These are phyloP conservation scores for Stephanocyclus meneghinianus DNA, from an alignment of 352 stramenopile genomes.

Conservation along the genomic window DNA sequence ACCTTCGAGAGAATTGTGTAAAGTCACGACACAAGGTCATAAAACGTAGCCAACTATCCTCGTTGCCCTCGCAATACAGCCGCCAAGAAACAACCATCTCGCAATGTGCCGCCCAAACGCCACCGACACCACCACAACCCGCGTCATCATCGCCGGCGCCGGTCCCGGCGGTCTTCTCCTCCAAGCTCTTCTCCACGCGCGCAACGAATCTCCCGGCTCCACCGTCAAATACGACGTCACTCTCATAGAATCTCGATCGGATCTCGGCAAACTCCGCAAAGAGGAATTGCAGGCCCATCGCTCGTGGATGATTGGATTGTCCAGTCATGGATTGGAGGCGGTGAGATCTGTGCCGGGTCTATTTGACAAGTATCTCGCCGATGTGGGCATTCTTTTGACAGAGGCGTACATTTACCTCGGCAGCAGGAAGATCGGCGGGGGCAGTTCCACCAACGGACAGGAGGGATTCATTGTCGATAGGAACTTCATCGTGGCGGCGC, in stretches of 20 bases:
- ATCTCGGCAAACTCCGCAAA: constrained; percentile 42
- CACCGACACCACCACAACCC: not conserved
- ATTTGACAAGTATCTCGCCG: constrained; percentile 52
- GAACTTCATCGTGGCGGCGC: constrained; percentile 64
- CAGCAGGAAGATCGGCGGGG: constrained; percentile 23
- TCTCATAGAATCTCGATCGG: constrained; percentile 49
- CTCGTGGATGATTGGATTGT: constrained; percentile 64
- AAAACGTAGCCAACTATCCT: too few species aligned
- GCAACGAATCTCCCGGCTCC: constrained; percentile 20
- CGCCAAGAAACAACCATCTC: too few species aligned
- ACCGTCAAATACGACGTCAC: constrained; percentile 47
- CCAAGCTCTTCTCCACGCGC: constrained; percentile 32
- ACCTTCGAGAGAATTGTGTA: too few species aligned
- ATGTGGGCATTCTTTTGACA: constrained; percentile 42
- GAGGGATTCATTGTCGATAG: constrained; percentile 64
- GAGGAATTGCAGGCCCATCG: constrained; percentile 42
- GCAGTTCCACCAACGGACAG: not conserved
- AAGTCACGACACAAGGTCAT: too few species aligned
- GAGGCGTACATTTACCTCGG: constrained; percentile 42
- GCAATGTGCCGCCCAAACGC: constrained; percentile 20
- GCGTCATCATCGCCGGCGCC: constrained; percentile 56
- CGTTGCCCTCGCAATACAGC: too few species aligned
- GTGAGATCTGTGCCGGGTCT: constrained; percentile 37
- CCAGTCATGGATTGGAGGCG: constrained; percentile 48
- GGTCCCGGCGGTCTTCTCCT: constrained; percentile 59